Conservation (phyloP, 352 stramenopile species). For the Thraustotheca clavata region DNA sequence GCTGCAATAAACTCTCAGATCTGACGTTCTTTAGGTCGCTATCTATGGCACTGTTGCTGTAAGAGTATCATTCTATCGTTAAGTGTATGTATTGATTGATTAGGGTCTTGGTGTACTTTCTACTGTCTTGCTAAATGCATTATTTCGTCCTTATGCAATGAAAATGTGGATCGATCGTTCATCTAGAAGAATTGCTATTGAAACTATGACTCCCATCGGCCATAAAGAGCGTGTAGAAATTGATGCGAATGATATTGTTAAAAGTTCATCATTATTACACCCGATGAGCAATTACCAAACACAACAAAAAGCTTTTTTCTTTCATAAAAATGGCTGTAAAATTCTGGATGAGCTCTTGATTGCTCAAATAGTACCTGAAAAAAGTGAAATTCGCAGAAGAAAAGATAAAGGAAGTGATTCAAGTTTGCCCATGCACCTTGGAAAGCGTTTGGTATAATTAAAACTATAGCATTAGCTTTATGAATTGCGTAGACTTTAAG, state of each 20-base stretch:
- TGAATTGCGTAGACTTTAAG: constrained; percentile 24
- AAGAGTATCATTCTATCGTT: background rate
- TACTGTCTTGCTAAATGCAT: background rate
- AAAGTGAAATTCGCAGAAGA: background rate
- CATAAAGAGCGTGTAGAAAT: background rate
- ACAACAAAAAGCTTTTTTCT: background rate
- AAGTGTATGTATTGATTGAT: background rate
- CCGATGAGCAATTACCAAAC: background rate
- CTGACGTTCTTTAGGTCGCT: background rate
- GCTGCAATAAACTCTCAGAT: background rate
- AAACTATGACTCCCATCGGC: background rate
- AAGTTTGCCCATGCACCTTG: constrained; percentile 6
- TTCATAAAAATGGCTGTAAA: background rate
- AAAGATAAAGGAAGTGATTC: background rate
- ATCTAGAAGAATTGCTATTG: background rate
- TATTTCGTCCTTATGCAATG: background rate
- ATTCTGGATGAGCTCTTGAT: background rate
- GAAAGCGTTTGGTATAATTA: constrained; percentile 4
- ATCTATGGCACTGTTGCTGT: constrained; percentile 2
- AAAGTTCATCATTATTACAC: background rate
- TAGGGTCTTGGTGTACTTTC: background rate
- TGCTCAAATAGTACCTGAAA: background rate
- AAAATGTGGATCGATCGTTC: background rate
- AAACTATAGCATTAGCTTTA: background rate
- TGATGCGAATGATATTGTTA: background rate